These are phyloP conservation scores for Enterospora canceri DNA, from an alignment of 371 early-diverging fungal genomes.

Conservation along the genomic window DNA sequence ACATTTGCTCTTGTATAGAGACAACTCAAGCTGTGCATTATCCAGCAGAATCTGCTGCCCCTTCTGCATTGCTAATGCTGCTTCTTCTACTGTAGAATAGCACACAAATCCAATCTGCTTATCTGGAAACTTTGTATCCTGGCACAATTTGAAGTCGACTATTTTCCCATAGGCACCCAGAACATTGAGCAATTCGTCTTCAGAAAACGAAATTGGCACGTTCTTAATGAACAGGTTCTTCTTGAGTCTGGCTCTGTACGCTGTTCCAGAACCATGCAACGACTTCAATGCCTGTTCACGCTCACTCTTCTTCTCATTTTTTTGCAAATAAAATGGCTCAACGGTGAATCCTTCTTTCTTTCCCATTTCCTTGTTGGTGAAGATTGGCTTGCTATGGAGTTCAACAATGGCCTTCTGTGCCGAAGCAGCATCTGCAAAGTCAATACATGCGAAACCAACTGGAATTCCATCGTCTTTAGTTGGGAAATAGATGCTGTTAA, in stretches of 20 bases:
- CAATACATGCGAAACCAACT: slow-evolving; percentile 92
- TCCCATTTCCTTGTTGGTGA: slow-evolving; percentile 63
- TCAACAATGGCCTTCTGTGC: slow-evolving; percentile 85
- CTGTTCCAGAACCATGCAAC: slow-evolving; percentile 24
- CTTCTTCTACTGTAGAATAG: slow-evolving; percentile 50
- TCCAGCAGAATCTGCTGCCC: slow-evolving; percentile 44
- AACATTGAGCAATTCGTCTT: slow-evolving; percentile 68
- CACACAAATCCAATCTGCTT: slow-evolving; percentile 52
- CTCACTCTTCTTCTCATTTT: slow-evolving; percentile 93
- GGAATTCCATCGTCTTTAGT: slow-evolving; percentile 61
- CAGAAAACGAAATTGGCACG: slow-evolving; percentile 66
- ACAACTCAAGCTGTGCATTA: slow-evolving; percentile 35
- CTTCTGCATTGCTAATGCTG: slow-evolving; percentile 49
- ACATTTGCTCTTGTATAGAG: slow-evolving; percentile 50
- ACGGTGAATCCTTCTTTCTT: slow-evolving; percentile 78
- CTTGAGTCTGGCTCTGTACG: slow-evolving; percentile 14
- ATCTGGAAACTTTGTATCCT: slow-evolving; percentile 18
- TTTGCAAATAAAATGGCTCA: slow-evolving; percentile 75
- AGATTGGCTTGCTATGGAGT: slow-evolving; percentile 84
- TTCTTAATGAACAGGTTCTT: slow-evolving; percentile 94
- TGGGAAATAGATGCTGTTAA: slow-evolving; percentile 50
- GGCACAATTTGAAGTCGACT: slow-evolving; percentile 32
- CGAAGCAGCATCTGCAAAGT: slow-evolving; percentile 82
- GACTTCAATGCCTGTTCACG: slow-evolving; percentile 77
- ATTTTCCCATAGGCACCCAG: slow-evolving; percentile 68